These are phyloP conservation scores for Blastobotrys malaysiensis DNA, from an alignment of 1,139 yeast genomes.

Conservation along the genomic window DNA sequence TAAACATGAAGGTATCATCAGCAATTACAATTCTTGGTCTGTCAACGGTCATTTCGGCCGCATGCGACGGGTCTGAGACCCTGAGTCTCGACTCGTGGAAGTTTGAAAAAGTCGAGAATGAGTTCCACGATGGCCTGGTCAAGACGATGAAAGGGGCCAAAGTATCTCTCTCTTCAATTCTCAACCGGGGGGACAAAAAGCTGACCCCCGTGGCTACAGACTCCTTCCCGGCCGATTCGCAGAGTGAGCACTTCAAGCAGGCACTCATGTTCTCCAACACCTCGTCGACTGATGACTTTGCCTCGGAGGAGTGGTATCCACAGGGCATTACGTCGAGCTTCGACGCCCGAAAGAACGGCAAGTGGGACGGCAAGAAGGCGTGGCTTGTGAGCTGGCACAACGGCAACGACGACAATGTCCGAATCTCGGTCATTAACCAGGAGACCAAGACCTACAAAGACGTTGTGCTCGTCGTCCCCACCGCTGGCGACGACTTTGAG, in stretches of 20 bases:
- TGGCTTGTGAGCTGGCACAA: conserved; percentile 9
- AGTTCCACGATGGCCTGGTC: neutral
- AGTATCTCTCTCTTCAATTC: conserved; percentile 7
- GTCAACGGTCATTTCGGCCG: too few relatives aligned
- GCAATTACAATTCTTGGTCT: too few relatives aligned
- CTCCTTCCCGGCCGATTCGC: neutral
- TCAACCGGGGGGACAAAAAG: conserved; percentile 9
- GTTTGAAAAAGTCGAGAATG: neutral
- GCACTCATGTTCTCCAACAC: conserved; percentile 8
- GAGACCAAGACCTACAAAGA: conserved; percentile 7
- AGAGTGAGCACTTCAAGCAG: neutral
- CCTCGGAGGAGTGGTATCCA: conserved; percentile 8
- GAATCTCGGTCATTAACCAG: conserved; percentile 10
- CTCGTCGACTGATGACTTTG: conserved; percentile 5
- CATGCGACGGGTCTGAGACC: too few relatives aligned
- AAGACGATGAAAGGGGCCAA: conserved; percentile 4
- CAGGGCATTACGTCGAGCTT: conserved; percentile 12
- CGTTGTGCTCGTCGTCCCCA: conserved; percentile 10
- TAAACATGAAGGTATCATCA: too few relatives aligned
- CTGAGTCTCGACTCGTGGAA: too few relatives aligned
- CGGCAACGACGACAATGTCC: neutral
- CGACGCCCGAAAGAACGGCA: conserved; percentile 11
- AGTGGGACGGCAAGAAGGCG: conserved; percentile 11
- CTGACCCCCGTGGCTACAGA: neutral
- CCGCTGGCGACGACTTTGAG: conserved; percentile 10